Base-by-base conservation (phyloP, 2,329 filamentous ascomycete species). In the Fusarium robinianum region DNA sequence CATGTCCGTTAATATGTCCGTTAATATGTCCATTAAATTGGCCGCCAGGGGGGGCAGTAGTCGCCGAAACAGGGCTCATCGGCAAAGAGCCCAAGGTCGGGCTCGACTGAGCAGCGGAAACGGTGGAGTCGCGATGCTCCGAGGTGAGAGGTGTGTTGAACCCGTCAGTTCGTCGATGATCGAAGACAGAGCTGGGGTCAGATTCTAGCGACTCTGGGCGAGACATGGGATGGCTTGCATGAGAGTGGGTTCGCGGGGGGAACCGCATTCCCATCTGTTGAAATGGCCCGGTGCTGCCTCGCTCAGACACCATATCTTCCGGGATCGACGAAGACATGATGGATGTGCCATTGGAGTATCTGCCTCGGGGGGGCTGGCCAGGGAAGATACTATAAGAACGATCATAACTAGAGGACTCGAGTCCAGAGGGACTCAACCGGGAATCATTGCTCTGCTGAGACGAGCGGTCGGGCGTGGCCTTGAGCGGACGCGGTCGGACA, bases 241-340 rank as follows among this genome's bases (percentile, higher is more conserved):
- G 38, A 6, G 44, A 59, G 14, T 45, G 44, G 3, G 41, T 42
- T 31, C 44, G 53, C 33, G 49, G 49, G 7, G 55, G 31, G 5
- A 53, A 39, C 25, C 49, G 50, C 9, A 50, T 40, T 27, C 44
- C 43, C 7, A 53, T 36, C n/a, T 59, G 58, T 16, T 55, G 41
- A 14, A 42, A 31, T n/a, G 46, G 47, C 9, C 40, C 48, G 15
- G 45, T 40, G 27, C 47, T 58, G 5, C 41, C 42, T 36, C 50
- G 45, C 24, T 58, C 51, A 11, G 57, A 48, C 12, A 59, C 58
- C 4, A 47, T 51, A 38, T 63, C 55, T 46, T 63, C 60, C 2
- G 60, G 60, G 26, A 63, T 63, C 8, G 60, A 55, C 6, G 58
- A 46, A 9, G 60, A 62, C 38, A 61, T 31, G 19, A 58, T 57